Percentiles rank a stretch among this genome's conserved stretches.
Evolutionary conservation across 1,284 basidiomycete genomes (phyloP).

Genomic region (Ceratobasidium sp.): DNA sequence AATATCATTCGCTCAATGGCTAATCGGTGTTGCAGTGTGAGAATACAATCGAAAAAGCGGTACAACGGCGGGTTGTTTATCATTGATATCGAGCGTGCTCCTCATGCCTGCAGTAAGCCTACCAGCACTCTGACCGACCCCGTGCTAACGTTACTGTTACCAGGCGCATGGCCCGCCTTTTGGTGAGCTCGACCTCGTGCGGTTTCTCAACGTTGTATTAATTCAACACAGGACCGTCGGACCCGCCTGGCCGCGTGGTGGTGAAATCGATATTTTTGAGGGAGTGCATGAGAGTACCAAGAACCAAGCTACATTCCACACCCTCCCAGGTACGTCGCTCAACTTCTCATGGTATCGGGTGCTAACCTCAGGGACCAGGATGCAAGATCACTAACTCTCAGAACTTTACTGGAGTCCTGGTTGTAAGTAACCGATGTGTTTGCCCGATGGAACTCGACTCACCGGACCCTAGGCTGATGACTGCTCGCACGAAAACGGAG

Average conservation of each 20-base stretch:
- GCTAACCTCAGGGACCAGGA: background rate
- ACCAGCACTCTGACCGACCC: background rate
- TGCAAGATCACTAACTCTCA: constrained; percentile 11
- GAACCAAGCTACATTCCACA: constrained; percentile 80
- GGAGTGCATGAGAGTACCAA: constrained; percentile 77
- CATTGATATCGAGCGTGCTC: constrained; percentile 68
- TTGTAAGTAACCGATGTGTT: background rate
- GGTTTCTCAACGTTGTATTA: background rate
- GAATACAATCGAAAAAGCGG: constrained; percentile 43
- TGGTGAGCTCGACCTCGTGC: constrained; percentile 40
- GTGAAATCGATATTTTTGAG: constrained; percentile 83
- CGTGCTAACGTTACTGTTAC: background rate
- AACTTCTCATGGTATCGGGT: background rate
- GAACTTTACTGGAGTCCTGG: constrained; percentile 11
- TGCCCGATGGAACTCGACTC: background rate
- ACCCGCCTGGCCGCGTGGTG: constrained; percentile 63
- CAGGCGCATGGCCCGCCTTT: constrained; percentile 70
- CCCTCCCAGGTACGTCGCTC: constrained; percentile 55
- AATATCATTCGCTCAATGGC: background rate
- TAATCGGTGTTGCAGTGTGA: constrained; percentile 40
- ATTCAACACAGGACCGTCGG: constrained; percentile 49
- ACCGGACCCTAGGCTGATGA: background rate
- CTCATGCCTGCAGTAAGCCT: constrained; percentile 71
- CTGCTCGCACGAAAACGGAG: constrained; percentile 51
- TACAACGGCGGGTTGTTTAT: constrained; percentile 72